Percentiles rank a stretch among this genome's conserved stretches.
phyloP scores from a whole-genome alignment of 257 asterid genomes.

The Haberlea rhodopensis region DNA sequence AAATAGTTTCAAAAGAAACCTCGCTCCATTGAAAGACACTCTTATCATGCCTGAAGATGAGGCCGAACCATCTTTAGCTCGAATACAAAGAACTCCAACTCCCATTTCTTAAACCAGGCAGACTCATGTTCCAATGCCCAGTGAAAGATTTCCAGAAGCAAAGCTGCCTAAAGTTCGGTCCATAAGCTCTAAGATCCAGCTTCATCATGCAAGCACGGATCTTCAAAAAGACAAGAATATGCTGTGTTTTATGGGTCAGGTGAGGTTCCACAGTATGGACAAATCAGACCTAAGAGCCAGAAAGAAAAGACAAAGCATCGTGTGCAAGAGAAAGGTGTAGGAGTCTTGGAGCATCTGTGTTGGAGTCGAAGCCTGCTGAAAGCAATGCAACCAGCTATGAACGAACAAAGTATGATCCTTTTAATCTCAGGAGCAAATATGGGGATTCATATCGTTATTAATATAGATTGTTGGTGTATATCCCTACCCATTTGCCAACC shows the following conservation, averaged over 20 bases:
- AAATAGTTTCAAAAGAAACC: slow-evolving; percentile 43
- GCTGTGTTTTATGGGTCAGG: slow-evolving; percentile 70
- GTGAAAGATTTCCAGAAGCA: slow-evolving; percentile 53
- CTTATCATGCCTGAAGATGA: slow-evolving; percentile 89
- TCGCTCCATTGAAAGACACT: slow-evolving; percentile 79
- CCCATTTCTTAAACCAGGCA: slow-evolving; percentile 59
- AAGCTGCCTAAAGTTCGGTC: slow-evolving; percentile 65
- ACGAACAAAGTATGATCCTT: slow-evolving; percentile 51
- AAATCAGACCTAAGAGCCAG: slow-evolving; percentile 71
- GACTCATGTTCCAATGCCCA: slow-evolving; percentile 35
- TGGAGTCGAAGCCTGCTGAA: slow-evolving; percentile 62
- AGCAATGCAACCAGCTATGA: slow-evolving; percentile 50
- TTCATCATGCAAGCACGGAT: slow-evolving; percentile 68
- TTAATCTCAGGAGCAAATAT: slow-evolving; percentile 65
- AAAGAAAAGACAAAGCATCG: slow-evolving; percentile 82
- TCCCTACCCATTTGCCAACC: slow-evolving; percentile 1
- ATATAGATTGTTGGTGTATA: slow-evolving; percentile 14
- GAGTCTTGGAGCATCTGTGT: slow-evolving; percentile 35
- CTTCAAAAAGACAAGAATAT: slow-evolving; percentile 81
- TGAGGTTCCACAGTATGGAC: slow-evolving; percentile 58
- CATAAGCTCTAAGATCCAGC: slow-evolving; percentile 54
- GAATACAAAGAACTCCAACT: slow-evolving; percentile 60
- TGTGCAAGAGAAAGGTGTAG: slow-evolving; percentile 57
- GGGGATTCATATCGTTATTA: slow-evolving; percentile 52
- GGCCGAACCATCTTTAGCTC: slow-evolving; percentile 42